Evolutionary conservation across 805 yeast genomes (phyloP), one percentile per base, ranked within the genome.

Genomic region (Metschnikowia santaceciliae): DNA sequence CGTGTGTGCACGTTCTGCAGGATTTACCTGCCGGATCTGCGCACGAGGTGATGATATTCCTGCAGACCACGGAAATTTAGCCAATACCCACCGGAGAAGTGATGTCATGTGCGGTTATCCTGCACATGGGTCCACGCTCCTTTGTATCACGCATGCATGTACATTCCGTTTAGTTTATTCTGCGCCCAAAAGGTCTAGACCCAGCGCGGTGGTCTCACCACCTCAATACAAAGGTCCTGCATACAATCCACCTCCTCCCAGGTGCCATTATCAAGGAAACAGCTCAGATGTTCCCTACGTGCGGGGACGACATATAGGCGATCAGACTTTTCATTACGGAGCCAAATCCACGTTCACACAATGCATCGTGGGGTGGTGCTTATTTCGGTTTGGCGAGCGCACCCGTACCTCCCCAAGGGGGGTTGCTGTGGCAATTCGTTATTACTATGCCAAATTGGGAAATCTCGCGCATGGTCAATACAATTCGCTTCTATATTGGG

Each of bases 181-280:
- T 13, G 38, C 26, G 38, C 17, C 6, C 32, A 42, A 34, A 42
- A 15, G 46, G 46, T 32, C 46, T 42, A 42, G 46, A 42, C 46
- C 46, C 38, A 32, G 19, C 20, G 15, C 14, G 2, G n/a, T 20
- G 36, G 46, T 17, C 19, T 15, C 35, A n/a, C 10, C 23, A 10
- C 30, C 17, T 14, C 17, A 13, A 14, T 19, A 32, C 17, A 32
- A 19, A 14, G 20, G 32, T n/a, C 13, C 45, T 42, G 46, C 46
- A 32, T 17, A 10, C 10, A 34, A n/a, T 10, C 6, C 15, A 4
- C 40, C 42, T 7, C 13, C 20, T 38, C 17, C 32, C 10, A 14
- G 8, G 4, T 10, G 6, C 40, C n/a, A 37, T 37, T 37, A 37
- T 37, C 22, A 26, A 39, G 15, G n/a, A 39, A 23, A 14, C 32